Percentiles rank a stretch among this genome's conserved stretches.
Conservation (phyloP, 2,329 filamentous ascomycete genomes). For the Penicillium sp. region DNA sequence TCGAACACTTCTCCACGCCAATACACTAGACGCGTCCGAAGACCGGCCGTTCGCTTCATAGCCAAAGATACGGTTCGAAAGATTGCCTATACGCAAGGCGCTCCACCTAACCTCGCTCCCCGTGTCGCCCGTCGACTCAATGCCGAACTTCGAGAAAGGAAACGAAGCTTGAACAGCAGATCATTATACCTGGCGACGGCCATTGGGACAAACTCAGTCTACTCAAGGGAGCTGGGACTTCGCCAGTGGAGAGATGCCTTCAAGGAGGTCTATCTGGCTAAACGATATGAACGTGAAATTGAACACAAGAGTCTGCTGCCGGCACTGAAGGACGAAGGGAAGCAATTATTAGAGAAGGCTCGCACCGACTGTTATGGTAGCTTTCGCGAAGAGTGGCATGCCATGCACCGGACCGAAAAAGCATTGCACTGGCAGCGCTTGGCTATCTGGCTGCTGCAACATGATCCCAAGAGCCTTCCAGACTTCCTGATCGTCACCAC, state of each 20-base stretch:
- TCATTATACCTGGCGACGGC: slow-evolving; percentile 24
- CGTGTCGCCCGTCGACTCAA: slow-evolving; percentile 21
- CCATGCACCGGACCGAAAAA: slow-evolving; percentile 24
- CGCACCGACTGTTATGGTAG: slow-evolving; percentile 23
- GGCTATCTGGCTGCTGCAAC: slow-evolving; percentile 50
- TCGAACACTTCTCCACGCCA: neutral
- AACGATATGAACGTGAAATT: slow-evolving; percentile 16
- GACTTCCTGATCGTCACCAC: slow-evolving; percentile 49
- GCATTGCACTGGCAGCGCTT: slow-evolving; percentile 46
- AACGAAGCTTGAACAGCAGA: slow-evolving; percentile 23
- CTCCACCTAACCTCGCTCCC: slow-evolving; percentile 16
- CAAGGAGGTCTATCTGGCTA: slow-evolving; percentile 29
- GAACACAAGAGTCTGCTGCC: slow-evolving; percentile 15
- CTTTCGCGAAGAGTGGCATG: slow-evolving; percentile 36
- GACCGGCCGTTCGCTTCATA: neutral
- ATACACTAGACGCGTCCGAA: neutral
- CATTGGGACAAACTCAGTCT: slow-evolving; percentile 30
- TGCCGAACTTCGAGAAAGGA: slow-evolving; percentile 18
- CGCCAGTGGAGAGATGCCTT: slow-evolving; percentile 30
- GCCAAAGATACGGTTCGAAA: neutral
- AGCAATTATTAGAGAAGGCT: slow-evolving; percentile 26
- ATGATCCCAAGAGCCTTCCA: slow-evolving; percentile 43
- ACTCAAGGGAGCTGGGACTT: slow-evolving; percentile 16
- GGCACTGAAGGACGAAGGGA: slow-evolving; percentile 20
- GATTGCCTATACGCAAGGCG: slow-evolving; percentile 7